phyloP scores from a whole-genome alignment of 2,329 filamentous ascomycete species.

The Epichloe uncinata region DNA sequence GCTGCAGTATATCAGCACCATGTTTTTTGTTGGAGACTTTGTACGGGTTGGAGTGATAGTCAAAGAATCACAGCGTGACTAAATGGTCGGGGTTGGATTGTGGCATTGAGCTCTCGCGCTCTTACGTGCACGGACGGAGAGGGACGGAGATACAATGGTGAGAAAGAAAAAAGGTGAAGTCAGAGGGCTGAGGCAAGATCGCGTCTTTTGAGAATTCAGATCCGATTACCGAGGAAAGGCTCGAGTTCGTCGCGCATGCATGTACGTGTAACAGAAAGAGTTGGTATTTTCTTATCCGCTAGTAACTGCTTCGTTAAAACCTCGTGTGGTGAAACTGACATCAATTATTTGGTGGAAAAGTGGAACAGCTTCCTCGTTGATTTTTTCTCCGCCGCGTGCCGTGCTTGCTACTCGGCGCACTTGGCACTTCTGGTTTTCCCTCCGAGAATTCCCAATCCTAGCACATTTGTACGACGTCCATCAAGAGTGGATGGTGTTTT shows the following conservation, averaged over 20 bases:
- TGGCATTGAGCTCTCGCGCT: too few relatives aligned
- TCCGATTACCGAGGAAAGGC: too few relatives aligned
- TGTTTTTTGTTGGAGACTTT: too few relatives aligned
- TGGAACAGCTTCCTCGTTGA: conserved; percentile 1
- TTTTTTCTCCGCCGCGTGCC: neutral
- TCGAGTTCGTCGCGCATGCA: neutral
- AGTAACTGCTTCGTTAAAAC: conserved; percentile 2
- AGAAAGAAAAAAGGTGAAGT: too few relatives aligned
- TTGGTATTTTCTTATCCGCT: conserved; percentile 1
- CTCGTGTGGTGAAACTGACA: conserved; percentile 1
- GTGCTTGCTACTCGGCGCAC: neutral
- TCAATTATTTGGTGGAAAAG: conserved; percentile 4
- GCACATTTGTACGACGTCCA: neutral
- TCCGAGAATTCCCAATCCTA: neutral
- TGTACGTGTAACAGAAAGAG: conserved; percentile 2
- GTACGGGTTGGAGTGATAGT: too few relatives aligned
- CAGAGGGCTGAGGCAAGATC: neutral
- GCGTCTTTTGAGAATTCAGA: neutral
- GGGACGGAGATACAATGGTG: too few relatives aligned
- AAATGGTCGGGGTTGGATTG: too few relatives aligned
- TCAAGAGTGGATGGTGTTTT: neutral
- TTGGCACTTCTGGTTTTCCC: neutral
- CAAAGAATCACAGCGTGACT: too few relatives aligned
- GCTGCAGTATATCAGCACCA: too few relatives aligned
- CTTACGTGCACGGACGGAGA: too few relatives aligned